A percentile compares a stretch with the other conserved stretches of the same genome.
phyloP scores from a whole-genome alignment of 805 yeast species.

The Alloascoidea africana region DNA sequence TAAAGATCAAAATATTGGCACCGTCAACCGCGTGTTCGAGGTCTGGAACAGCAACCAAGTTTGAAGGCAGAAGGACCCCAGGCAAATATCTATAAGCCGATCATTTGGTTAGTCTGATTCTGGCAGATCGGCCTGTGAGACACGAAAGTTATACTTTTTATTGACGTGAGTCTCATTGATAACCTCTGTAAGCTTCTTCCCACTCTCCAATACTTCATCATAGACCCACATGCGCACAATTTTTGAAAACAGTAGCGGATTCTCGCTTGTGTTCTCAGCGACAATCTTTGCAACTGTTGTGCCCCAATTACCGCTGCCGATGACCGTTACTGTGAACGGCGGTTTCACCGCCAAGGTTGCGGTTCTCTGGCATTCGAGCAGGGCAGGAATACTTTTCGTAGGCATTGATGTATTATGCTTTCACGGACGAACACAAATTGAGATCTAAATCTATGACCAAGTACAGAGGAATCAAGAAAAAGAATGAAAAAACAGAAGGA shows the following conservation, averaged over 20 bases:
- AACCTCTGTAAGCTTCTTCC: conserved; percentile 72
- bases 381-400: background rate
- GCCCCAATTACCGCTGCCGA: conserved; percentile 86
- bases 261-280: conserved; percentile 69
- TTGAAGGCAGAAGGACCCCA: conserved; percentile 72
- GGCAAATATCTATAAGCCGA: conserved; percentile 79
- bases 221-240: conserved; percentile 94
- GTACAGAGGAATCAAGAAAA: no score
- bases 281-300: conserved; percentile 92
- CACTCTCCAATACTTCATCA: conserved; percentile 59
- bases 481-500: no score
- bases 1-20: conserved; percentile 82
- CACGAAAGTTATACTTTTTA: conserved; percentile 59
- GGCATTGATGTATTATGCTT: no score
- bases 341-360: background rate
- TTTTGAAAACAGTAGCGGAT: conserved; percentile 56
- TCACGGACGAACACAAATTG: no score
- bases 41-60: conserved; percentile 79
- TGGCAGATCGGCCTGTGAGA: no score
- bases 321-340: conserved; percentile 40
- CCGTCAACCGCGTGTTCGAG: conserved; percentile 58
- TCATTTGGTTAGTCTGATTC: no score
- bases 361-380: background rate
- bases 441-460: no score
- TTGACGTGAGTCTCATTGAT: conserved; percentile 87